Evolutionary conservation across 2,329 filamentous ascomycete genomes (phyloP).

Genomic region (Fulvia fulva): DNA sequence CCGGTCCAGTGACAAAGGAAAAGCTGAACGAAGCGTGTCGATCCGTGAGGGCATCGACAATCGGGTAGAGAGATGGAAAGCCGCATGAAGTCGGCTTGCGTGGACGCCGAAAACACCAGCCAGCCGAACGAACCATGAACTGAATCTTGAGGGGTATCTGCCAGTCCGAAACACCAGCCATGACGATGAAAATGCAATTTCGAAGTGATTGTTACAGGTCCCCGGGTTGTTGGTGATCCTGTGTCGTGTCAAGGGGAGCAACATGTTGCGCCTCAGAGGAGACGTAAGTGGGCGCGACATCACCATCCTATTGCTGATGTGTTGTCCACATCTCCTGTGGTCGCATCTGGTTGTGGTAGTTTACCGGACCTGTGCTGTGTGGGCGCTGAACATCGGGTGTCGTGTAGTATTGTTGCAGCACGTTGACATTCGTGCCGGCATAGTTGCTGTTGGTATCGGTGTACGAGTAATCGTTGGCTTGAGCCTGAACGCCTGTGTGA

Average conservation of each 20-base stretch:
- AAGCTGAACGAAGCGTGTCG: background rate
- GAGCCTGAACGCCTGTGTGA: slow-evolving; percentile 68
- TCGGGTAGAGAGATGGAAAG: slow-evolving; percentile 12
- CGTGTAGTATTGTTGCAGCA: slow-evolving; percentile 74
- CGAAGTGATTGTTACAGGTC: background rate
- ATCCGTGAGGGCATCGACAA: too few species aligned
- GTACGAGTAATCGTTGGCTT: slow-evolving; percentile 69
- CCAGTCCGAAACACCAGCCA: slow-evolving; percentile 25
- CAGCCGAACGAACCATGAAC: slow-evolving; percentile 21
- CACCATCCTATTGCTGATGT: slow-evolving; percentile 25
- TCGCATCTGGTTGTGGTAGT: slow-evolving; percentile 61
- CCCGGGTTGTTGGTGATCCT: background rate
- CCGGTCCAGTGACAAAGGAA: slow-evolving; percentile 3
- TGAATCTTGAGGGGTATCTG: slow-evolving; percentile 24
- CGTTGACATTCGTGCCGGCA: slow-evolving; percentile 46
- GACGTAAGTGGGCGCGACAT: slow-evolving; percentile 3
- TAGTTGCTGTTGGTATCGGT: slow-evolving; percentile 69
- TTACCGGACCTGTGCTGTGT: slow-evolving; percentile 62
- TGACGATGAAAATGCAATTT: slow-evolving; percentile 20
- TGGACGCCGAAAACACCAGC: slow-evolving; percentile 12
- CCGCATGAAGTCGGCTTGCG: slow-evolving; percentile 12
- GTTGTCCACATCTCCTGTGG: slow-evolving; percentile 53
- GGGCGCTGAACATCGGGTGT: slow-evolving; percentile 65
- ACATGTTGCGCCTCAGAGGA: background rate
- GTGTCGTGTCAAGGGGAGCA: background rate